Percentiles rank a stretch among this genome's conserved stretches.
These are phyloP conservation scores for Cryptococcus amylolentus DNA, from an alignment of 1,284 basidiomycete genomes.

Conservation along the genomic window DNA sequence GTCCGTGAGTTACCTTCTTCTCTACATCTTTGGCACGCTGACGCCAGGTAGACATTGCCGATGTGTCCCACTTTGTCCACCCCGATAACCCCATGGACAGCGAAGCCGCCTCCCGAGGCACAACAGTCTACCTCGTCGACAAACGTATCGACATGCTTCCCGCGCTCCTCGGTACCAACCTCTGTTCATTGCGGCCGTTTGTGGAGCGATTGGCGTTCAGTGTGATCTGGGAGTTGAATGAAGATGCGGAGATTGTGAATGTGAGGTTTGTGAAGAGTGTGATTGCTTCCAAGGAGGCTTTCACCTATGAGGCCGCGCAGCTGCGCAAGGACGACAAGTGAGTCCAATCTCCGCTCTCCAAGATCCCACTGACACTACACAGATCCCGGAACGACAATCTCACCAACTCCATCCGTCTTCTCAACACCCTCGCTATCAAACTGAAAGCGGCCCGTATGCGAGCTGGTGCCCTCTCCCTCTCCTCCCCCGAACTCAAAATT, in stretches of 20 bases:
- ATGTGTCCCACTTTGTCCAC: constrained; percentile 94
- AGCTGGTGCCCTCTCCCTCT: constrained; percentile 92
- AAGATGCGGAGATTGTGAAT: constrained; percentile 82
- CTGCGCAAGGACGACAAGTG: constrained; percentile 86
- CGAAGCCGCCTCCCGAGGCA: constrained; percentile 92
- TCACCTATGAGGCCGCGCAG: constrained; percentile 97
- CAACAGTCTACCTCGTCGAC: constrained; percentile 97
- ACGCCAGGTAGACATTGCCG: constrained; percentile 78
- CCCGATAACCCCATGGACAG: constrained; percentile 94
- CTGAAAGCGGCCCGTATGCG: constrained; percentile 83
- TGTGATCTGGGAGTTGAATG: constrained; percentile 88
- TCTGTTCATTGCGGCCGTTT: constrained; percentile 88
- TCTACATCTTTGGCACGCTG: neutral
- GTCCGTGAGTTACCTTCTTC: constrained; percentile 69
- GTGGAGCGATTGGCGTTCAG: constrained; percentile 96
- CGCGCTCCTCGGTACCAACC: constrained; percentile 86
- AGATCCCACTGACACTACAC: neutral
- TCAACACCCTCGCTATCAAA: constrained; percentile 84
- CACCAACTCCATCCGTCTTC: constrained; percentile 82
- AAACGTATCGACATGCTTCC: constrained; percentile 99
- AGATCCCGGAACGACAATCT: constrained; percentile 75
- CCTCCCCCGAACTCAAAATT: constrained; percentile 97
- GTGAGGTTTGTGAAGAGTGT: constrained; percentile 94
- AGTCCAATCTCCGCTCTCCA: constrained; percentile 38
- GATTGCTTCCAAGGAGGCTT: constrained; percentile 93